These are phyloP conservation scores for Candida takata DNA, from an alignment of 805 yeast species.

Conservation along the genomic window DNA sequence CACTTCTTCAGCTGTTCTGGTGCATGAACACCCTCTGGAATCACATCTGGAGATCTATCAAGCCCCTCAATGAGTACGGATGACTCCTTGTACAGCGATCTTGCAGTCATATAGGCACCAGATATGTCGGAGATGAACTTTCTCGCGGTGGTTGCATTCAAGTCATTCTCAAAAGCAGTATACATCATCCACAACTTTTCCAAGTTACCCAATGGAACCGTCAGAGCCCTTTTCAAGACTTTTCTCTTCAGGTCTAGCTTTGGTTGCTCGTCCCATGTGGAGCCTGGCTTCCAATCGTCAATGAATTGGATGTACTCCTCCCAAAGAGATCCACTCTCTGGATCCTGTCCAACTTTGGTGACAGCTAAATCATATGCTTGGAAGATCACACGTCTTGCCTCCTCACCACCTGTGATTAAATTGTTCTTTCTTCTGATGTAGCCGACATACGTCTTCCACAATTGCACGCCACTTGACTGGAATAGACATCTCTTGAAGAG, in stretches of 20 bases:
- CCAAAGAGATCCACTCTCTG: slow-evolving; percentile 69
- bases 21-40: slow-evolving; percentile 23
- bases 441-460: slow-evolving; percentile 73
- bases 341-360: slow-evolving; percentile 72
- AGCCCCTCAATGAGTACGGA: slow-evolving; percentile 47
- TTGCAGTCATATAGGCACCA: slow-evolving; percentile 79
- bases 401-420: slow-evolving; percentile 75
- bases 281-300: slow-evolving; percentile 68
- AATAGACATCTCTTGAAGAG: slow-evolving; percentile 60
- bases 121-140: slow-evolving; percentile 79
- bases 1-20: slow-evolving; percentile 44
- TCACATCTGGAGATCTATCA: slow-evolving; percentile 28
- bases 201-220: slow-evolving; percentile 69
- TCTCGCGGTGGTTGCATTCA: slow-evolving; percentile 71
- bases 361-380: slow-evolving; percentile 83
- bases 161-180: slow-evolving; percentile 74
- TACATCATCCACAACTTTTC: slow-evolving; percentile 79
- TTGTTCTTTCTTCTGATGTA: slow-evolving; percentile 66
- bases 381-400: slow-evolving; percentile 62
- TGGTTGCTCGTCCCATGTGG: slow-evolving; percentile 80
- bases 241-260: slow-evolving; percentile 70
- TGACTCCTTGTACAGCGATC: slow-evolving; percentile 71
- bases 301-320: slow-evolving; percentile 74
- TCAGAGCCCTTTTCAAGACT: slow-evolving; percentile 59
- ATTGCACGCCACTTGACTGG: slow-evolving; percentile 51